Conservation (phyloP, 768 basidiomycete genomes). For the Cystoderma amianthinum region DNA sequence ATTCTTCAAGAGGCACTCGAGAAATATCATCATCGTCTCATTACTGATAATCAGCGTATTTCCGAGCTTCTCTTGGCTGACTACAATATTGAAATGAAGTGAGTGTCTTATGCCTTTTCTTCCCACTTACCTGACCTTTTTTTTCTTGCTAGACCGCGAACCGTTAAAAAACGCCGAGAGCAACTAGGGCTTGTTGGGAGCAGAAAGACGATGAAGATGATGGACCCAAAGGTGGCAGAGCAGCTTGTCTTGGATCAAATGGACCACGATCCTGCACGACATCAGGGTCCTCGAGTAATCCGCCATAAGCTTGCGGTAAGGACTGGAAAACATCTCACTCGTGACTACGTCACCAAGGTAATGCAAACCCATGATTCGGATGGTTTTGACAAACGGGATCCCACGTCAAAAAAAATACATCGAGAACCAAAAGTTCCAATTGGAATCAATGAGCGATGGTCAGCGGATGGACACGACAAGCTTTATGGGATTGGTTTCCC, state of each 20-base stretch:
- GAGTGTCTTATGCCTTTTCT: background rate
- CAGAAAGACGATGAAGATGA: conserved; percentile 8
- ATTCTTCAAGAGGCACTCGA: conserved; percentile 7
- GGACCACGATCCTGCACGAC: conserved; percentile 11
- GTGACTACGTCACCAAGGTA: conserved; percentile 5
- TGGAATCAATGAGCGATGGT: conserved; percentile 20
- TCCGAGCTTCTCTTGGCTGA: conserved; percentile 9
- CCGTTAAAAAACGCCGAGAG: conserved; percentile 11
- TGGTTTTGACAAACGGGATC: background rate
- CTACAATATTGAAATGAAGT: conserved; percentile 11
- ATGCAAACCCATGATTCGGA: background rate
- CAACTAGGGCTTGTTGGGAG: conserved; percentile 10
- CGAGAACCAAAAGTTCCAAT: conserved; percentile 1
- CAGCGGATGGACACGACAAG: conserved; percentile 24
- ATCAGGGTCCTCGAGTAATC: conserved; percentile 12
- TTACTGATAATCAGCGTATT: conserved; percentile 12
- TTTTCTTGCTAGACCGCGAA: conserved; percentile 4
- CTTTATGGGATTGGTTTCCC: conserved; percentile 22
- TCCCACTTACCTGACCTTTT: background rate
- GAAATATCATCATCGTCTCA: conserved; percentile 11
- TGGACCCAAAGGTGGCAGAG: conserved; percentile 8
- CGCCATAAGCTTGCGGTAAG: conserved; percentile 10
- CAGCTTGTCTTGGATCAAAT: conserved; percentile 16
- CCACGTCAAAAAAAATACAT: background rate
- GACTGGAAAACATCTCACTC: conserved; percentile 9